phyloP scores from a whole-genome alignment of 441 rosid genomes.

The Geranium incanum region DNA sequence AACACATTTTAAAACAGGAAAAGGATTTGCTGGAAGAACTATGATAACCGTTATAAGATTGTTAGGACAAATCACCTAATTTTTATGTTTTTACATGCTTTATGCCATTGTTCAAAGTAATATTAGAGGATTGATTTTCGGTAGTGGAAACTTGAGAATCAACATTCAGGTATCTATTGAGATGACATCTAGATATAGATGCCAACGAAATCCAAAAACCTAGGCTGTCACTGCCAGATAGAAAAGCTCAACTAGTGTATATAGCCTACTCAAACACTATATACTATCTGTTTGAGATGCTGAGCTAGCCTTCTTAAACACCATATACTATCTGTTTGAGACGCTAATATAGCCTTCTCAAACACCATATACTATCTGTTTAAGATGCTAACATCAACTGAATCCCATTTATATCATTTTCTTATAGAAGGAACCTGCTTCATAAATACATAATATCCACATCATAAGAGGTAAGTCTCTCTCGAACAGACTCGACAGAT shows the following conservation, averaged over 20 bases:
- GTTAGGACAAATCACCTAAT: background rate
- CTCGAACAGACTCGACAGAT: background rate
- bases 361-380: background rate
- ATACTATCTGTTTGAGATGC: background rate
- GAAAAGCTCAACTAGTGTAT: constrained; percentile 5
- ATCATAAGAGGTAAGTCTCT: background rate
- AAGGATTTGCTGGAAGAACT: background rate
- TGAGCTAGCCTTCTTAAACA: background rate
- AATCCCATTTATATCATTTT: background rate
- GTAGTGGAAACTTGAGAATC: constrained; percentile 5
- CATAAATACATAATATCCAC: background rate
- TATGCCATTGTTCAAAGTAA: background rate
- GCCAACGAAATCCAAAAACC: constrained; percentile 4
- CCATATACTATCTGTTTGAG: background rate
- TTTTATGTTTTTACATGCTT: background rate
- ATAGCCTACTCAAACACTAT: background rate
- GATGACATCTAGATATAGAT: constrained; percentile 1
- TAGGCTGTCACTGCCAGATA: background rate
- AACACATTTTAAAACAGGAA: background rate
- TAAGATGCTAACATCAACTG: background rate
- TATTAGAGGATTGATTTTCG: background rate
- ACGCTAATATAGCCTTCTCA: background rate
- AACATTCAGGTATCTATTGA: background rate
- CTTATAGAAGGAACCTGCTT: background rate
- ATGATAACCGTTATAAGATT: background rate